A percentile compares a stretch with the other conserved stretches of the same genome.
These are phyloP conservation scores for Ascochyta clinopodiicola DNA, from an alignment of 2,329 filamentous ascomycete species.

Conservation along the genomic window DNA sequence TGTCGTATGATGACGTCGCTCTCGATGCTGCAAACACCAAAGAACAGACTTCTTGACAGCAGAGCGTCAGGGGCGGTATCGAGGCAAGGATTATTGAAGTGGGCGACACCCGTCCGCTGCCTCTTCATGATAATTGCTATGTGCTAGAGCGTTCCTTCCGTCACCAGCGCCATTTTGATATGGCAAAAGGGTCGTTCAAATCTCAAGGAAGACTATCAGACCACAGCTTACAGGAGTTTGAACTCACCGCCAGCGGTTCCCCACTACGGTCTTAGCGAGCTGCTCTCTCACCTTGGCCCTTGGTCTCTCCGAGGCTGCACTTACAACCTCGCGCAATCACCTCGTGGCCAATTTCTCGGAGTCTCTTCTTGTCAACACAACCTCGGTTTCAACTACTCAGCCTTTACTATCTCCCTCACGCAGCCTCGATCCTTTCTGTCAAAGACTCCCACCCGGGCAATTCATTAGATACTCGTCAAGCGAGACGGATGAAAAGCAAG, in stretches of 20 bases:
- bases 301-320: background rate
- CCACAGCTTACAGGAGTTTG: background rate
- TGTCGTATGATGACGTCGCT: background rate
- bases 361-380: background rate
- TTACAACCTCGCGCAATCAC: background rate
- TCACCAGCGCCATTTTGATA: background rate
- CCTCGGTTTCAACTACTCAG: background rate
- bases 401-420: too few relatives aligned
- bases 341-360: background rate
- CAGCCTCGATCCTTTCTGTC: too few relatives aligned
- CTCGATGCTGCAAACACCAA: too few relatives aligned
- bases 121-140: background rate
- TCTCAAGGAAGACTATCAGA: background rate
- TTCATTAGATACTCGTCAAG: background rate
- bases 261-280: background rate
- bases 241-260: background rate
- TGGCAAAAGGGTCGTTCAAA: background rate
- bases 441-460: background rate
- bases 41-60: background rate
- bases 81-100: background rate
- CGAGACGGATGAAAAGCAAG: background rate
- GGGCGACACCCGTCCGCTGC: background rate
- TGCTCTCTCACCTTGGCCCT: constrained; percentile 3
- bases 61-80: background rate
- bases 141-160: background rate